These are phyloP conservation scores for Ophiostoma sp. DNA, from an alignment of 2,329 filamentous ascomycete species.

Conservation along the genomic window DNA sequence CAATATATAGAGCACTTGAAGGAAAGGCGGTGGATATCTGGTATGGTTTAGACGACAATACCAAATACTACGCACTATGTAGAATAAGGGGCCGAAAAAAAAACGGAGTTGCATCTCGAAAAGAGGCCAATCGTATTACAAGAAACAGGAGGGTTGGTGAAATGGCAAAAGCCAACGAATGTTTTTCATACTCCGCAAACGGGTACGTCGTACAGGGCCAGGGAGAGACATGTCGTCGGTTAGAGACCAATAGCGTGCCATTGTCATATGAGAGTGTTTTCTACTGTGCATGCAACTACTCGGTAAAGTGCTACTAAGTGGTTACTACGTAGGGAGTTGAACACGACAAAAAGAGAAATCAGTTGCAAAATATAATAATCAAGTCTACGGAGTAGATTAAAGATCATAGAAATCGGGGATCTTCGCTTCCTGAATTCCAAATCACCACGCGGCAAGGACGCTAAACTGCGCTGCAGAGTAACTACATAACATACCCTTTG, in stretches of 20 bases:
- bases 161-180: not conserved
- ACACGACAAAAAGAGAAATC: too few species aligned
- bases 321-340: too few species aligned
- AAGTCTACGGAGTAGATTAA: too few species aligned
- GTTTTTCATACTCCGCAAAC: not conserved
- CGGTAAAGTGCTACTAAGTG: too few species aligned
- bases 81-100: not conserved
- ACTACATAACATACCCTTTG: not conserved
- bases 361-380: too few species aligned
- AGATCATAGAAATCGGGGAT: not conserved
- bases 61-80: too few species aligned
- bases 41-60: not conserved
- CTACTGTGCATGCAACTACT: not conserved
- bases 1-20: not conserved
- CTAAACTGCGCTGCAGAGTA: not conserved
- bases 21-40: not conserved
- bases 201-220: not conserved
- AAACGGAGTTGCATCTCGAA: not conserved
- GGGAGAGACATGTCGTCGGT: not conserved
- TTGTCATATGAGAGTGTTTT: not conserved
- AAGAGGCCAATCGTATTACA: not conserved
- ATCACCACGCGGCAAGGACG: not conserved
- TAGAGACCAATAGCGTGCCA: not conserved
- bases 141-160: not conserved
- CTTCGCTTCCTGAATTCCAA: constrained; percentile 6